Conservation (phyloP, 2,329 filamentous ascomycete species). For the Sporothrix inflata region DNA sequence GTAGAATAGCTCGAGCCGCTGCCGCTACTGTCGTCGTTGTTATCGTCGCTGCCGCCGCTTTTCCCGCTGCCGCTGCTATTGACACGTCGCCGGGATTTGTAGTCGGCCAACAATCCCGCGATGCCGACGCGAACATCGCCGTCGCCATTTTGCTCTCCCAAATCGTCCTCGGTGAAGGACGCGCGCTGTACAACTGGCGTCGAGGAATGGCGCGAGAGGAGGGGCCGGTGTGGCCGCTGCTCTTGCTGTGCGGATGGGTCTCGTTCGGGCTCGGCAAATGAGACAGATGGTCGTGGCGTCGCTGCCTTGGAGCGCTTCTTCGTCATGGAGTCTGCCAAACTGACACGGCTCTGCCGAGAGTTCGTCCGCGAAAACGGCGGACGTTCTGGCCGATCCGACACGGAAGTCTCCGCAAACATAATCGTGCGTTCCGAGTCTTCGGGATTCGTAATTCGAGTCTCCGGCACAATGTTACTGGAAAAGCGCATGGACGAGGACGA, state of each 20-base stretch:
- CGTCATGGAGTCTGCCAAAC: conserved; percentile 53
- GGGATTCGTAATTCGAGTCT: conserved; percentile 66
- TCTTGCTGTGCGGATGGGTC: conserved; percentile 47
- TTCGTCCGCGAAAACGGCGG: conserved; percentile 49
- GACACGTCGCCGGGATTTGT: conserved; percentile 36
- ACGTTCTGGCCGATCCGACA: conserved; percentile 42
- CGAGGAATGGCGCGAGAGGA: conserved; percentile 27
- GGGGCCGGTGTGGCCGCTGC: conserved; percentile 24
- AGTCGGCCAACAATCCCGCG: conserved; percentile 49
- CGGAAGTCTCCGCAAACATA: conserved; percentile 66
- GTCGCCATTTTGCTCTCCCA: not conserved
- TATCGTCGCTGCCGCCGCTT: not conserved
- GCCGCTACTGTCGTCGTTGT: not conserved
- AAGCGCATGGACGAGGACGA: conserved; percentile 59
- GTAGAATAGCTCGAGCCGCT: conserved; percentile 32
- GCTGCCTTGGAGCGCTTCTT: conserved; percentile 25
- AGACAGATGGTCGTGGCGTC: conserved; percentile 47
- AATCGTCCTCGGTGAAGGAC: not conserved
- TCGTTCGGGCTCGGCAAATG: conserved; percentile 56
- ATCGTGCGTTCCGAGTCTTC: conserved; percentile 71
- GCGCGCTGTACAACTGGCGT: conserved; percentile 24
- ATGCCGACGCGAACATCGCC: conserved; percentile 49
- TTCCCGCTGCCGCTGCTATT: not conserved
- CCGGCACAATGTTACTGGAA: conserved; percentile 72
- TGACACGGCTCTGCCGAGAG: conserved; percentile 47